These are phyloP conservation scores for Colletotrichum chrysophilum DNA, from an alignment of 2,329 filamentous ascomycete species.

Conservation along the genomic window DNA sequence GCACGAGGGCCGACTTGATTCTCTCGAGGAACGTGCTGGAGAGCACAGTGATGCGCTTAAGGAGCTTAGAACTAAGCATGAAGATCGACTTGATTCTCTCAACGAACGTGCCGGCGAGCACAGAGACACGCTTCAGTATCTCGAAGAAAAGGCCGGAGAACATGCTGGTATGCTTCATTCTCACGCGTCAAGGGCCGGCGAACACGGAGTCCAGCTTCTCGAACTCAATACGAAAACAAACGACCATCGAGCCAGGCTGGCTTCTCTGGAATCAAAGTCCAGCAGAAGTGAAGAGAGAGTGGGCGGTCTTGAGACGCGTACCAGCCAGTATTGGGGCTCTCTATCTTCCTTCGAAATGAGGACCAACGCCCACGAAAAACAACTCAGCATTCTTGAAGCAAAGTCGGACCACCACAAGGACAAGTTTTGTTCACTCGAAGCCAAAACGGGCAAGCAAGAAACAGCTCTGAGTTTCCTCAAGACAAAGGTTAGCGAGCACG, in stretches of 20 bases:
- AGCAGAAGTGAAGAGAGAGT: background rate
- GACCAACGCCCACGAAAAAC: background rate
- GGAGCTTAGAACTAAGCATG: too few relatives aligned
- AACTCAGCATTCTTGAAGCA: background rate
- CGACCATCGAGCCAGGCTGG: background rate
- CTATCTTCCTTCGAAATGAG: background rate
- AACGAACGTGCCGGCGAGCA: background rate
- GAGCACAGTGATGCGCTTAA: too few relatives aligned
- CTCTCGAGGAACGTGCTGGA: too few relatives aligned
- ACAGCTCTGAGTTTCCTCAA: too few relatives aligned
- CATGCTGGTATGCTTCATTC: background rate
- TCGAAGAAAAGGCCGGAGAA: background rate
- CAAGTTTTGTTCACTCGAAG: background rate
- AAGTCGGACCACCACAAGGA: background rate
- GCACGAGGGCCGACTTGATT: too few relatives aligned
- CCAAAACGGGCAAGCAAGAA: background rate
- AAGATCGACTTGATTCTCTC: background rate
- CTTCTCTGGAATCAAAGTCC: background rate
- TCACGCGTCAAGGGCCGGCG: background rate
- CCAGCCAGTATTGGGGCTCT: background rate
- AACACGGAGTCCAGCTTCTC: background rate
- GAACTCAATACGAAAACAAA: background rate
- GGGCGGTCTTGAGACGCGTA: background rate
- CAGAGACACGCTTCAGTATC: background rate
- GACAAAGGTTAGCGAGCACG: background rate